Conservation (phyloP, 169 alveolate species). For the Cryptosporidium sp. region DNA sequence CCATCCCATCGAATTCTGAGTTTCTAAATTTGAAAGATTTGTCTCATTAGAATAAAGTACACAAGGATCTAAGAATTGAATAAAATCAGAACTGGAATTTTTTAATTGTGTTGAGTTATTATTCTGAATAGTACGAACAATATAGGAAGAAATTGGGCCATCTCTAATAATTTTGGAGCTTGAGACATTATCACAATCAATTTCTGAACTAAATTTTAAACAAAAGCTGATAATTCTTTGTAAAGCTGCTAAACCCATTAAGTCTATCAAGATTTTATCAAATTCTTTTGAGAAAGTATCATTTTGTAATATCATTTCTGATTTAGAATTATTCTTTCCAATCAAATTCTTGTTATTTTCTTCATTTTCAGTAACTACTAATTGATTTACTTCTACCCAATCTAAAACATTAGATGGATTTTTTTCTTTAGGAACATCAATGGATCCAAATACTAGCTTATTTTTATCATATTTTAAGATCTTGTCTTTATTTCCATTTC, state of each 20-base stretch:
- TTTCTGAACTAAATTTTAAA: slow-evolving; percentile 2
- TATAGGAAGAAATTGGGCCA: slow-evolving; percentile 59
- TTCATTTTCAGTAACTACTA: not conserved
- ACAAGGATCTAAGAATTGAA: slow-evolving; percentile 33
- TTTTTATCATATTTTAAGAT: not conserved
- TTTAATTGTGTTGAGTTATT: not conserved
- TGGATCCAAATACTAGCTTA: not conserved
- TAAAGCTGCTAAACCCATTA: slow-evolving; percentile 70
- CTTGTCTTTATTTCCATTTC: not conserved
- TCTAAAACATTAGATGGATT: slow-evolving; percentile 9
- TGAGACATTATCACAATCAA: slow-evolving; percentile 32
- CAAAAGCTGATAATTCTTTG: slow-evolving; percentile 66
- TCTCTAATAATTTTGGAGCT: slow-evolving; percentile 41
- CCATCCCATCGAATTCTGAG: slow-evolving; percentile 20
- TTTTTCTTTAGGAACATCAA: slow-evolving; percentile 7
- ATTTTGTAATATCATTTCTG: not conserved
- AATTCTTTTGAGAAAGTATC: slow-evolving; percentile 34
- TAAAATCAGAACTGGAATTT: not conserved
- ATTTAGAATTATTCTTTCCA: not conserved
- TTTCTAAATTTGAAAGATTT: not conserved
- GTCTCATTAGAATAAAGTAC: not conserved
- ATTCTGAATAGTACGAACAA: not conserved
- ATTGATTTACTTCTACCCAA: slow-evolving; percentile 4
- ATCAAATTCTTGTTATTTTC: not conserved
- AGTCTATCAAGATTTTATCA: slow-evolving; percentile 31